Evolutionary conservation across 805 yeast genomes (phyloP), one percentile per base, ranked within the genome.

Genomic region (Cyberlindnera maclurae): DNA sequence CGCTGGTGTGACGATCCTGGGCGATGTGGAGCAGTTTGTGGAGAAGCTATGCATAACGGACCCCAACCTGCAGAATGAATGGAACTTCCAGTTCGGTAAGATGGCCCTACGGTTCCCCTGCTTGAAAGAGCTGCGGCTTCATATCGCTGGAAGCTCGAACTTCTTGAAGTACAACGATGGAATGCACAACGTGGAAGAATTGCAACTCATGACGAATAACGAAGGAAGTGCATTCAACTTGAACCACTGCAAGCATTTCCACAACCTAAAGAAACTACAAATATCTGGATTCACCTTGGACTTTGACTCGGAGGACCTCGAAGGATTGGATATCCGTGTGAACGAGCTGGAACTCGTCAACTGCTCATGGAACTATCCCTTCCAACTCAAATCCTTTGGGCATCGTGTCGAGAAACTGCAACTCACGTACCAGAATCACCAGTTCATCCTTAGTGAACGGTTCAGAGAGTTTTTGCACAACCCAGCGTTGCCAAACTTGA

Each of bases 281-380:
- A 55, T 75, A 12, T 41, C 58, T 35, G 62, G 67, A 15, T 75
- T 58, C 36, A 63, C 53, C 57, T 68, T 60, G 52, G 75, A 58
- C 51, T 64, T 56, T 57, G 75, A 73, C 53, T 58, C 42, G 17
- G 52, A 54, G 3, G 59, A 59, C 18, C 11, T 42, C 2, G 49
- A 46, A 7, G 50, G 43, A 2, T 37, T 49, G 10, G 44, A 51
- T 2, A 48, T 52, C 5, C 29, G 44, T 1, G 22, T 46, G 10
- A 46, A 47, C 5, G 46, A 45, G 2, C 45, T 73, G 18, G 44
- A 51, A 4, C 46, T 75, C 4, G 45, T 51, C 12, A 63, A 74
- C 44, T 75, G 81, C 52, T 65, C 70, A 2, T 75, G 81, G 80
- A 71, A 70, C 42, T 75, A 72, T 44, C 81, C 81, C 1, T 75